Evolutionary conservation across 495 filamentous ascomycete genomes (phyloP), one percentile per base, ranked within the genome.

Genomic region (Friedmanniomyces endolithicus): DNA sequence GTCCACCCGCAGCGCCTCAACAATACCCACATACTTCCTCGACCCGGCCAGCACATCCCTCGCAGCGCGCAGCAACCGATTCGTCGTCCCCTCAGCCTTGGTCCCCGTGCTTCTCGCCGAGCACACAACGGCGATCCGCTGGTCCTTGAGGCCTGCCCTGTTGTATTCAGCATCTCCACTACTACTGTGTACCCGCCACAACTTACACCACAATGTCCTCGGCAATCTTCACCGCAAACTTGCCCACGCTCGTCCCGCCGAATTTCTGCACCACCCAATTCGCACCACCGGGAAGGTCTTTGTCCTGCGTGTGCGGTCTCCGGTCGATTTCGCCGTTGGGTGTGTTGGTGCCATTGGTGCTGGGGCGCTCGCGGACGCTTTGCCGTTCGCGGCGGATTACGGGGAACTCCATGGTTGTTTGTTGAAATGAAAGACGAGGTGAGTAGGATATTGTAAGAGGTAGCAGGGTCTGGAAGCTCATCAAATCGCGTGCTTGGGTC

Each of bases 21-120:
- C 84, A 58, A 90, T 75, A 43, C 72, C 70, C 61, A 79, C 75
- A 69, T 87, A 90, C 24, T 82, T 69, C 53, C 75, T 72, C 1
- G 75, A 75, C 39, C 78, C 68, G 40, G 79, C 84, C 63, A 83
- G 76, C 20, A 82, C 78, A 43, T 83, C 79, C 48, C 79, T 75
- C 51, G 89, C 86, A 35, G 78, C 76, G 53, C 80, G 74, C 35
- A 95, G 72, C 37, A 90, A 74, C n/a, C 88, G 80, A 73, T 92
- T 97, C 41, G 92, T 97, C 44, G 92, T 96, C 49, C 90, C 90
- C 54, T 90, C 87, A 27, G 78, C 78, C 68, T 97, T 97, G 62
- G 87, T 90, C 54, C 83, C 85, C 52, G 85, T 90, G 67, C 88
- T 95, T 66, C 89, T 72, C 20, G 92, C 92, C 40, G 92, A 98